A percentile compares a stretch with the other conserved stretches of the same genome.
phyloP scores from a whole-genome alignment of 2,329 filamentous ascomycete genomes.

The Ascochyta fabae region DNA sequence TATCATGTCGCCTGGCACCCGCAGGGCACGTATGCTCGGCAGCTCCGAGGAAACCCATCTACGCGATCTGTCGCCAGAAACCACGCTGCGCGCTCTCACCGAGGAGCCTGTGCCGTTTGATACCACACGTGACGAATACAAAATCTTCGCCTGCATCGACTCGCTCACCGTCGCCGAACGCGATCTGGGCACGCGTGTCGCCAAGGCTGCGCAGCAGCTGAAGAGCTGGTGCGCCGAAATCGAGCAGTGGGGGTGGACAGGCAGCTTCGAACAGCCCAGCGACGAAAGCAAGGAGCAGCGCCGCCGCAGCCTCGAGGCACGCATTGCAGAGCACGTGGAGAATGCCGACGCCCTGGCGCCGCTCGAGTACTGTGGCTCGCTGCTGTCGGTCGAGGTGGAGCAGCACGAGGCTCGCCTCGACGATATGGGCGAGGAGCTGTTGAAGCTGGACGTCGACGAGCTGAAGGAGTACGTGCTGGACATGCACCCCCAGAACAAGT shows the following conservation, averaged over 20 bases:
- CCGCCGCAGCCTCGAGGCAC: slow-evolving; percentile 40
- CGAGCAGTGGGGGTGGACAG: slow-evolving; percentile 65
- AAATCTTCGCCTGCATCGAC: slow-evolving; percentile 63
- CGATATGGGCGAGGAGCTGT: slow-evolving; percentile 73
- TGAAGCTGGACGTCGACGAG: slow-evolving; percentile 78
- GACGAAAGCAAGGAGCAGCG: slow-evolving; percentile 34
- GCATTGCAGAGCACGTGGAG: slow-evolving; percentile 40
- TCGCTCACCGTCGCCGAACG: slow-evolving; percentile 69
- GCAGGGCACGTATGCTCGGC: slow-evolving; percentile 33
- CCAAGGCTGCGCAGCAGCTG: slow-evolving; percentile 72
- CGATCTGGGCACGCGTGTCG: slow-evolving; percentile 73
- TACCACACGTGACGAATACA: slow-evolving; percentile 50
- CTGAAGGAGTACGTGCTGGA: slow-evolving; percentile 87
- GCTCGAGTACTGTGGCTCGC: slow-evolving; percentile 70
- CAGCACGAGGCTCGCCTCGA: slow-evolving; percentile 76
- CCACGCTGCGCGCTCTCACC: slow-evolving; percentile 52
- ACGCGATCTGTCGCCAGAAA: slow-evolving; percentile 50
- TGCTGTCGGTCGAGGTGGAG: slow-evolving; percentile 68
- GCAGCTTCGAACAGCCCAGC: slow-evolving; percentile 53
- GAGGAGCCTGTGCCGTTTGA: slow-evolving; percentile 53
- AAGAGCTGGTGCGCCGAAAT: slow-evolving; percentile 79
- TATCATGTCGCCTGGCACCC: slow-evolving; percentile 41
- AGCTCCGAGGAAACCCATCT: slow-evolving; percentile 42
- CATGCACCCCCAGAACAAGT: slow-evolving; percentile 67
- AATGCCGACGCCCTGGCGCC: slow-evolving; percentile 32